Percentiles rank a stretch among this genome's conserved stretches.
phyloP scores from a whole-genome alignment of 1,139 yeast genomes.

The Geotrichum histeridarum region DNA sequence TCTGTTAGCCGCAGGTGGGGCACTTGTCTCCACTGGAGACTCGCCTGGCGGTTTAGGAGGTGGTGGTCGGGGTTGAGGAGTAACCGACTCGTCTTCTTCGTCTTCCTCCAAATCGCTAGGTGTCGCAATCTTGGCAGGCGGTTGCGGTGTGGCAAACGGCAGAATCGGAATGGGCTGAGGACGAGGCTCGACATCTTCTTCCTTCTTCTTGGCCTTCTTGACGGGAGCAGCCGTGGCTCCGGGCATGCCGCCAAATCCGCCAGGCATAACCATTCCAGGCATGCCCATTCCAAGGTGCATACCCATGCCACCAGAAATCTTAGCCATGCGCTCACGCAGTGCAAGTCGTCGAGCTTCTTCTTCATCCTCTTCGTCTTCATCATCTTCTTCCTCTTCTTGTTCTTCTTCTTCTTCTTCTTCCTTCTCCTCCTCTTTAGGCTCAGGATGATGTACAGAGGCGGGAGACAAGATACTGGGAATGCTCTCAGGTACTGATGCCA shows the following conservation, averaged over 20 bases:
- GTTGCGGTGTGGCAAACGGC: slow-evolving; percentile 38
- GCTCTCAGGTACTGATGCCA: background rate
- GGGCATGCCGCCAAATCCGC: slow-evolving; percentile 27
- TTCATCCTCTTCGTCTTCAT: slow-evolving; percentile 53
- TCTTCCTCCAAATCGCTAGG: slow-evolving; percentile 8
- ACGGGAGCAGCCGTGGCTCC: slow-evolving; percentile 17
- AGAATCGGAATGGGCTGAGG: slow-evolving; percentile 46
- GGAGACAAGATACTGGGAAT: background rate
- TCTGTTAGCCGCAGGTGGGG: slow-evolving; percentile 11
- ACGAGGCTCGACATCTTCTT: slow-evolving; percentile 25
- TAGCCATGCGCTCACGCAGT: slow-evolving; percentile 91
- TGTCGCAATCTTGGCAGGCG: slow-evolving; percentile 6
- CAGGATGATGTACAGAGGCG: background rate
- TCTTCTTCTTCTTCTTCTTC: slow-evolving; percentile 28
- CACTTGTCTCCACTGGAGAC: slow-evolving; percentile 17
- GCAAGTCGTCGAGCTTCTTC: slow-evolving; percentile 78
- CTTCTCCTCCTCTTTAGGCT: background rate
- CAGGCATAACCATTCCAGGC: slow-evolving; percentile 34
- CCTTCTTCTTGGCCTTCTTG: slow-evolving; percentile 27
- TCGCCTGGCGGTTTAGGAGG: slow-evolving; percentile 20
- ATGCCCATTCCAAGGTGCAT: slow-evolving; percentile 45
- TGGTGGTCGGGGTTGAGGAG: slow-evolving; percentile 8
- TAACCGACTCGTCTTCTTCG: slow-evolving; percentile 7
- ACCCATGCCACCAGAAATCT: slow-evolving; percentile 88
- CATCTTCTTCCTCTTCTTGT: slow-evolving; percentile 42